These are phyloP conservation scores for Vanderwaltozyma verrucispora DNA, from an alignment of 805 yeast genomes.

Conservation along the genomic window DNA sequence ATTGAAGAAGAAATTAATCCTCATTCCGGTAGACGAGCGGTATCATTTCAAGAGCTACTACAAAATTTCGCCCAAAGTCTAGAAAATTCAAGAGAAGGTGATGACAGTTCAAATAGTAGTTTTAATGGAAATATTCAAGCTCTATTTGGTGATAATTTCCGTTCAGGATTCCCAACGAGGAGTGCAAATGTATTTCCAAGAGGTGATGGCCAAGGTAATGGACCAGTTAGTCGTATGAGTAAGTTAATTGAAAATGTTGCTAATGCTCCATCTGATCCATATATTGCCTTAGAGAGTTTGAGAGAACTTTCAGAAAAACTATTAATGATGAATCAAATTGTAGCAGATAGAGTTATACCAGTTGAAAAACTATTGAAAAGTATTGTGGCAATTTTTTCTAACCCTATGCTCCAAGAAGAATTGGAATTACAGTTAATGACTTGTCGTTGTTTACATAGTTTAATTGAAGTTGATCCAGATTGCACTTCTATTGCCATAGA, in stretches of 20 bases:
- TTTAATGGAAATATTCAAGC: neutral
- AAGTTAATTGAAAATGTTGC: conserved; percentile 15
- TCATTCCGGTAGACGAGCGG: conserved; percentile 7
- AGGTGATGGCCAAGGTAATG: conserved; percentile 1
- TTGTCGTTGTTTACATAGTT: conserved; percentile 73
- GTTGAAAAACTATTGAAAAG: conserved; percentile 42
- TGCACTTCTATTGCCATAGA: conserved; percentile 51
- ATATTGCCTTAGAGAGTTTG: conserved; percentile 49
- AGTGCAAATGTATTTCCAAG: conserved; percentile 18
- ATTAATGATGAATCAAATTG: conserved; percentile 55
- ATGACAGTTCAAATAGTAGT: conserved; percentile 8
- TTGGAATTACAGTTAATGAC: conserved; percentile 76
- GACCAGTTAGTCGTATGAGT: neutral
- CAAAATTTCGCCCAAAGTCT: conserved; percentile 10
- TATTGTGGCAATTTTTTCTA: conserved; percentile 47
- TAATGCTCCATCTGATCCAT: conserved; percentile 41
- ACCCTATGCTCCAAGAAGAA: conserved; percentile 48
- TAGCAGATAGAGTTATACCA: conserved; percentile 58
- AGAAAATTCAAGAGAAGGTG: conserved; percentile 6
- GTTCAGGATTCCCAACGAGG: neutral
- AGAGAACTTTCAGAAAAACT: conserved; percentile 55
- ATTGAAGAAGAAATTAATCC: conserved; percentile 11
- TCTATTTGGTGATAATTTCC: no score
- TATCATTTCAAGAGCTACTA: conserved; percentile 21
- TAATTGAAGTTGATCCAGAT: conserved; percentile 64